phyloP scores from a whole-genome alignment of 1,284 basidiomycete genomes.

The Puccinia polysora region DNA sequence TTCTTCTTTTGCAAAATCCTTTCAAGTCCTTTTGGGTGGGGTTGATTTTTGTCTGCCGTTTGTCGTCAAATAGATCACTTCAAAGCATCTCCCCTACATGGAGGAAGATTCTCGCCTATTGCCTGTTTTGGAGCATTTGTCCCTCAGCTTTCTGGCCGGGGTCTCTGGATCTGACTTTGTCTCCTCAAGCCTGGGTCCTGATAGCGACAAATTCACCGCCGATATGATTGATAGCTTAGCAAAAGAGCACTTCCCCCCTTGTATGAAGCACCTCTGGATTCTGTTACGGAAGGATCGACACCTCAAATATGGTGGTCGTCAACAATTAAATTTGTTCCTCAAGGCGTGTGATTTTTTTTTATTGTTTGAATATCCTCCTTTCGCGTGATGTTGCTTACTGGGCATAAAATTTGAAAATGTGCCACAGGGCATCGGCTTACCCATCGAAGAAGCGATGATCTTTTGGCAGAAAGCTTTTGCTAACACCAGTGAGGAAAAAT shows the following conservation, averaged over 20 bases:
- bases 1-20: too few relatives aligned
- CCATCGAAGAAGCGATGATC: conserved; percentile 85
- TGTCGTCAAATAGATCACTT: conserved; percentile 63
- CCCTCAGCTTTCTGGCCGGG: conserved; percentile 87
- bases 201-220: conserved; percentile 70
- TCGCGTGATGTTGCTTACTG: background rate
- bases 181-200: conserved; percentile 56
- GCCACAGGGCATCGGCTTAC: conserved; percentile 76
- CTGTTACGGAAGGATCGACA: conserved; percentile 73
- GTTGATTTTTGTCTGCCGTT: conserved; percentile 10
- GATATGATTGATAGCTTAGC: conserved; percentile 90
- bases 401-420: conserved; percentile 6
- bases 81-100: conserved; percentile 81
- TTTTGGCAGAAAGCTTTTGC: conserved; percentile 89
- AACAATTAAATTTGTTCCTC: conserved; percentile 90
- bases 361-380: background rate
- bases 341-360: conserved; percentile 63
- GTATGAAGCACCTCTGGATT: conserved; percentile 88
- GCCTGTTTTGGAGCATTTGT: conserved; percentile 86
- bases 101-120: conserved; percentile 91
- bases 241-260: conserved; percentile 84
- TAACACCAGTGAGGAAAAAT: conserved; percentile 81
- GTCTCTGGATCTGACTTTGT: conserved; percentile 73
- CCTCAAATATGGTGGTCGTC: conserved; percentile 83
- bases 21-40: background rate